Base-by-base conservation (phyloP, 768 basidiomycete genomes). In the Boletus rubropictus region DNA sequence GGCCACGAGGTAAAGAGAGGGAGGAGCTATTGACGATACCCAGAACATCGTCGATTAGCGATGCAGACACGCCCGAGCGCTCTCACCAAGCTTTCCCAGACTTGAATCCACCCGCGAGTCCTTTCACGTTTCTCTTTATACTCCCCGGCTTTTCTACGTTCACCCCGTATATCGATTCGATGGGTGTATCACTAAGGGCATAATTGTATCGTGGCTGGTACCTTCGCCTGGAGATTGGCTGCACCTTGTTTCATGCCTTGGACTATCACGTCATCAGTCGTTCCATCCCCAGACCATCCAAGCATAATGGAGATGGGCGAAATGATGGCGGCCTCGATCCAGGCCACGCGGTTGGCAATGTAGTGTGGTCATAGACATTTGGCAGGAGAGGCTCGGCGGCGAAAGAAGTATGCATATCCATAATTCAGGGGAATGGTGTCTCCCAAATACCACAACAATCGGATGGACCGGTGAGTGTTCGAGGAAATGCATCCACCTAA, bases 71-170 rank as follows among this genome's bases (percentile, higher is more conserved):
- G 47, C 54, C 44, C 36, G 24, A 39, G 34, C 29, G 2, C 29
- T 17, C 20, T 27, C 11, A n/a, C 41, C 12, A 44, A 39, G n/a
- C 33, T 29, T 14, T 17, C 67, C 51, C 73, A 37, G 79, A 64
- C 63, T 81, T 84, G 61, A 74, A 84, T 7, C 82, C 84, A 5
- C 82, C 82, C n/a, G 82, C 72, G 15, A 83, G 73, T 14, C 72
- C 74, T 82, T 86, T 86, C 33, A 84, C 71, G 54, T 78, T 72
- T 8, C 50, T 55, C 56, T 76, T 79, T 14, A 83, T 59, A 10
- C 43, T 50, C 44, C 58, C 50, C 49, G 84, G 54, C 42, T 39
- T 59, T 11, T 58, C 57, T 3, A 85, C 39, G 48, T 82, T 78
- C 3, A 36, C 52, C 3, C 79, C 81, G 52, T 79, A 84, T 24